Percentiles rank a stretch among this genome's conserved stretches.
These are phyloP conservation scores for Lathyrus sativus DNA, from an alignment of 306 rosid species.

Conservation along the genomic window DNA sequence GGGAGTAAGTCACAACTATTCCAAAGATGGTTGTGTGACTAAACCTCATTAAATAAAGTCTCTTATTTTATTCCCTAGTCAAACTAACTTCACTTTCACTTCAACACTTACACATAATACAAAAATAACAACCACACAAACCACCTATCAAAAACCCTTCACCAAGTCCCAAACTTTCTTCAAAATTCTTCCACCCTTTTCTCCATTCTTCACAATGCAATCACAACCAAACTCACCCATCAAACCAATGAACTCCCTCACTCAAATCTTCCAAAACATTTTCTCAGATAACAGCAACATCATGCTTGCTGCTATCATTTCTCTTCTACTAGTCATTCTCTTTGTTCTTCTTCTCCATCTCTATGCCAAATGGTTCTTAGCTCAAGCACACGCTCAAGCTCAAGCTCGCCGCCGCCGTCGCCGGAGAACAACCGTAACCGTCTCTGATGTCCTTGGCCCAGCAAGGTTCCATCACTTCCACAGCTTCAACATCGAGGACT, in stretches of 20 bases:
- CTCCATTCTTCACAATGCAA: constrained; percentile 42
- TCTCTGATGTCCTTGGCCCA: constrained; percentile 62
- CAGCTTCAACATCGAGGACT: constrained; percentile 46
- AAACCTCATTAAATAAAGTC: neutral
- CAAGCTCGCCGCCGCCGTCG: constrained; percentile 46
- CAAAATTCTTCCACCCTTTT: constrained; percentile 22
- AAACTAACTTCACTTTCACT: constrained; percentile 52
- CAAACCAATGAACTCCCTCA: constrained; percentile 41
- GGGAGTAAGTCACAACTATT: neutral
- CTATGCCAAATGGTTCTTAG: constrained; percentile 83
- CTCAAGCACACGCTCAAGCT: constrained; percentile 57
- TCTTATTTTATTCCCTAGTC: constrained; percentile 34
- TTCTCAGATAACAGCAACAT: constrained; percentile 79
- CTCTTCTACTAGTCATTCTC: constrained; percentile 78
- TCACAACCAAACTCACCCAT: constrained; percentile 34
- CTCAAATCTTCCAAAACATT: constrained; percentile 50
- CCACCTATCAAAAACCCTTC: constrained; percentile 4
- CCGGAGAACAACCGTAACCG: constrained; percentile 50
- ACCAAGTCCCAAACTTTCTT: constrained; percentile 26
- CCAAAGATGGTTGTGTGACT: neutral
- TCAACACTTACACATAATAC: constrained; percentile 33
- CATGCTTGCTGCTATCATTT: constrained; percentile 81
- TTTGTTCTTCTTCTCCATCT: constrained; percentile 89
- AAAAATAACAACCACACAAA: constrained; percentile 29
- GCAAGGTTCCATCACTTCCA: constrained; percentile 60